Evolutionary conservation across 106 monocot species (phyloP).

Genomic region (Dendrobium catenatum): DNA sequence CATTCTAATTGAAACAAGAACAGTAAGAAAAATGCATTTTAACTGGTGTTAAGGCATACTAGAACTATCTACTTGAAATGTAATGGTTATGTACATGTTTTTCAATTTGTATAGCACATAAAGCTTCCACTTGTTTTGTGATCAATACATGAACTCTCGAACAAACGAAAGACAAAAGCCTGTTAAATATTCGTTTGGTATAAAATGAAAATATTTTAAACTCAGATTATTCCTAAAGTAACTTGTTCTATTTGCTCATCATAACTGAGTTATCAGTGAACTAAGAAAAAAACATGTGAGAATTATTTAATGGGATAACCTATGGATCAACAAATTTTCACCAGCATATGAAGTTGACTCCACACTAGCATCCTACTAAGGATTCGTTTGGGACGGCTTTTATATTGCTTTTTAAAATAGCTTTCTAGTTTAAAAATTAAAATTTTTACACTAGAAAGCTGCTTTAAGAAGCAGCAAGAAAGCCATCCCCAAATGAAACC

Average conservation of each 20-base stretch:
- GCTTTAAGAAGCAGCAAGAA: no score
- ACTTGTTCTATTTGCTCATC: no score
- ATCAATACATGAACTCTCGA: no score
- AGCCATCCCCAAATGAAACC: no score
- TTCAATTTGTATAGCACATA: background rate
- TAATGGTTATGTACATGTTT: background rate
- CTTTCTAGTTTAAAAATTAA: no score
- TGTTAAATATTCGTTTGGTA: background rate
- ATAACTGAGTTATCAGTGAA: background rate
- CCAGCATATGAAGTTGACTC: background rate
- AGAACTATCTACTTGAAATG: background rate
- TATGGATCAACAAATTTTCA: background rate
- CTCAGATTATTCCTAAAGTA: background rate
- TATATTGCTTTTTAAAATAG: no score
- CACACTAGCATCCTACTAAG: background rate
- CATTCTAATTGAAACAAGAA: background rate
- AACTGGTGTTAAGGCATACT: background rate
- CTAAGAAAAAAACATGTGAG: background rate
- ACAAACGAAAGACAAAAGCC: background rate
- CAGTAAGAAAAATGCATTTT: background rate
- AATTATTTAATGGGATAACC: background rate
- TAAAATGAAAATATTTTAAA: background rate
- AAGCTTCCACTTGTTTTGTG: background rate
- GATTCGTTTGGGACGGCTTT: no score
- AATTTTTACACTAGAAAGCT: no score